Conservation (phyloP, 73 alveolate species). For the Blepharisma stoltei region DNA sequence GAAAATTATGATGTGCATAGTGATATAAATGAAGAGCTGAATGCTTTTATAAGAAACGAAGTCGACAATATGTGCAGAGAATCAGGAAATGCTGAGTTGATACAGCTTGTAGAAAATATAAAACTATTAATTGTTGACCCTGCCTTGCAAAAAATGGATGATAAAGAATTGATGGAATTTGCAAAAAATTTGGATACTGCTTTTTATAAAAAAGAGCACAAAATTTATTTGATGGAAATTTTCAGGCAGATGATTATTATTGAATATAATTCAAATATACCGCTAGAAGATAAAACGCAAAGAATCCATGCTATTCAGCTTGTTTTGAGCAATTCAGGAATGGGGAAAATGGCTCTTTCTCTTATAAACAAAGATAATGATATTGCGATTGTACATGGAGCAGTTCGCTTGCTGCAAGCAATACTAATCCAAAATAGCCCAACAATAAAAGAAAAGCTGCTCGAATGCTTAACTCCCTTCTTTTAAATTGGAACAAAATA, state of each 20-base stretch:
- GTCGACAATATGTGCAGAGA: no score
- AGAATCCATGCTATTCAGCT: background rate
- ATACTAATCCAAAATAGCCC: background rate
- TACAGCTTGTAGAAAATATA: background rate
- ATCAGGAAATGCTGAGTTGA: background rate
- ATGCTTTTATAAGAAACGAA: no score
- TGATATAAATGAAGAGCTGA: no score
- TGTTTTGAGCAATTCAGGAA: slow-evolving; percentile 1
- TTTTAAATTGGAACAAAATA: no score
- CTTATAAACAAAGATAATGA: background rate
- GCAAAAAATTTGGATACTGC: slow-evolving; percentile 69
- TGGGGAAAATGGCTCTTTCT: slow-evolving; percentile 12
- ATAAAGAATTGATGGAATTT: slow-evolving; percentile 35
- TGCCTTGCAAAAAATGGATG: slow-evolving; percentile 1
- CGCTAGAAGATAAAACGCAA: background rate
- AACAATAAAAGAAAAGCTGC: background rate
- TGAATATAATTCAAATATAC: background rate
- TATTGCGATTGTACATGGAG: background rate
- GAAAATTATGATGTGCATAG: no score
- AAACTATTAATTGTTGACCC: background rate
- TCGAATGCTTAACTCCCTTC: background rate
- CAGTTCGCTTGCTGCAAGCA: background rate
- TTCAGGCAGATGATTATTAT: slow-evolving; percentile 13
- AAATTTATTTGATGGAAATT: slow-evolving; percentile 17
- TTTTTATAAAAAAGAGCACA: slow-evolving; percentile 65